Percentiles rank a stretch among this genome's conserved stretches.
Conservation (phyloP, 2,329 filamentous ascomycete species). For the Fusarium agapanthi region DNA sequence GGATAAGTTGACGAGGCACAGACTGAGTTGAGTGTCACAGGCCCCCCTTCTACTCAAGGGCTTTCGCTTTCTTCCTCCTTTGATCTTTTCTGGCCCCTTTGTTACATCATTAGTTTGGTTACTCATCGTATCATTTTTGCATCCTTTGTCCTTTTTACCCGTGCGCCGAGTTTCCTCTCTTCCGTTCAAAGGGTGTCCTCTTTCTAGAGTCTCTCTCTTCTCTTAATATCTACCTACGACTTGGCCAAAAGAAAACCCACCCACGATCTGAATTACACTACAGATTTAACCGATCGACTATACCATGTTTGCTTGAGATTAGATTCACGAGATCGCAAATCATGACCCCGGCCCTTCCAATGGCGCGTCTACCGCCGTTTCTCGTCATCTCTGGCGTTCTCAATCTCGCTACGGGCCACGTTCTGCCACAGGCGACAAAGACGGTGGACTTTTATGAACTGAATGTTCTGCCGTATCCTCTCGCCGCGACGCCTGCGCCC, state of each 20-base stretch:
- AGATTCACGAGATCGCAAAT: conserved; percentile 29
- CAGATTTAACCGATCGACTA: conserved; percentile 4
- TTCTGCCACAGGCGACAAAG: conserved; percentile 53
- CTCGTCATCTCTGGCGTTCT: conserved; percentile 48
- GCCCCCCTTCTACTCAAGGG: conserved; percentile 29
- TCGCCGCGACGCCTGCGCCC: conserved; percentile 52
- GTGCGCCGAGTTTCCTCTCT: conserved; percentile 12
- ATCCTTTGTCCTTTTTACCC: neutral
- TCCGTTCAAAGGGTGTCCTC: conserved; percentile 10
- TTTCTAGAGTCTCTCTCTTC: conserved; percentile 3
- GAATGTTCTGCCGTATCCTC: conserved; percentile 52
- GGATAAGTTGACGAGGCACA: conserved; percentile 15
- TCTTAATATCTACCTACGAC: conserved; percentile 10
- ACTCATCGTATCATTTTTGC: neutral
- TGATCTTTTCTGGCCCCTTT: conserved; percentile 23
- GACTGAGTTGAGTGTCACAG: conserved; percentile 19
- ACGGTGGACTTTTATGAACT: conserved; percentile 50
- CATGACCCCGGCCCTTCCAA: conserved; percentile 43
- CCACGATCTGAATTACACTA: conserved; percentile 4
- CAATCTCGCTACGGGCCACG: conserved; percentile 48
- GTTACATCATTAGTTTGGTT: conserved; percentile 20
- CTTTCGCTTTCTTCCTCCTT: conserved; percentile 22
- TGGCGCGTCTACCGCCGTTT: conserved; percentile 49
- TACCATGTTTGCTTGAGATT: conserved; percentile 39
- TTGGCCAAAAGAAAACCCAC: neutral